These are phyloP conservation scores for Solioccasus polychromus DNA, from an alignment of 768 basidiomycete species.

Conservation along the genomic window DNA sequence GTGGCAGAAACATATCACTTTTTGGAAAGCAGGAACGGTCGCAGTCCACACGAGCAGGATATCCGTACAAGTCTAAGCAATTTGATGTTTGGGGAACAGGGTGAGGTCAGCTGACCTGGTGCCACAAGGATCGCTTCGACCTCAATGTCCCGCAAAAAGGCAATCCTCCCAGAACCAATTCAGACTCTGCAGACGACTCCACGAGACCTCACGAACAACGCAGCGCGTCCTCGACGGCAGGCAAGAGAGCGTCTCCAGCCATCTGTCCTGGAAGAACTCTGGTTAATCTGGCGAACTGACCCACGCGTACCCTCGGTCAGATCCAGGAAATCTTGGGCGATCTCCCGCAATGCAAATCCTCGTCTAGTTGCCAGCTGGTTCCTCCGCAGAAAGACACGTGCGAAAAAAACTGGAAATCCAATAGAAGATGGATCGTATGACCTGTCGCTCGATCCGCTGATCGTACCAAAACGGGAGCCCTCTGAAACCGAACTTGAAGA, in stretches of 20 bases:
- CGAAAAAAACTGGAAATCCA: conserved; percentile 22
- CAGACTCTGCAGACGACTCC: not conserved
- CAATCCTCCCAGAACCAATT: not conserved
- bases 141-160: conserved; percentile 14
- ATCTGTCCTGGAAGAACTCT: conserved; percentile 23
- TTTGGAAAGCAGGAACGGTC: too few species aligned
- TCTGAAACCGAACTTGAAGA: conserved; percentile 1
- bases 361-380: conserved; percentile 27
- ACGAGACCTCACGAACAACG: not conserved
- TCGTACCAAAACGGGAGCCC: conserved; percentile 9
- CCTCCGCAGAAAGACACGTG: conserved; percentile 19
- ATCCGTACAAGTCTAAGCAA: too few species aligned
- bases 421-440: conserved; percentile 20
- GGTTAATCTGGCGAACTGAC: conserved; percentile 28
- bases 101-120: conserved; percentile 13
- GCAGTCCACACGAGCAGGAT: too few species aligned
- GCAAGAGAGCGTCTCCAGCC: conserved; percentile 11
- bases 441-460: conserved; percentile 12
- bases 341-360: conserved; percentile 18
- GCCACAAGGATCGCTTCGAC: not conserved
- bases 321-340: conserved; percentile 28
- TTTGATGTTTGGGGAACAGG: not conserved
- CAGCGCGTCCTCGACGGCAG: conserved; percentile 2
- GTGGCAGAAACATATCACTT: not conserved
- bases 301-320: conserved; percentile 27